Base-by-base conservation (phyloP, 495 filamentous ascomycete species). In the Penicillium desertorum region DNA sequence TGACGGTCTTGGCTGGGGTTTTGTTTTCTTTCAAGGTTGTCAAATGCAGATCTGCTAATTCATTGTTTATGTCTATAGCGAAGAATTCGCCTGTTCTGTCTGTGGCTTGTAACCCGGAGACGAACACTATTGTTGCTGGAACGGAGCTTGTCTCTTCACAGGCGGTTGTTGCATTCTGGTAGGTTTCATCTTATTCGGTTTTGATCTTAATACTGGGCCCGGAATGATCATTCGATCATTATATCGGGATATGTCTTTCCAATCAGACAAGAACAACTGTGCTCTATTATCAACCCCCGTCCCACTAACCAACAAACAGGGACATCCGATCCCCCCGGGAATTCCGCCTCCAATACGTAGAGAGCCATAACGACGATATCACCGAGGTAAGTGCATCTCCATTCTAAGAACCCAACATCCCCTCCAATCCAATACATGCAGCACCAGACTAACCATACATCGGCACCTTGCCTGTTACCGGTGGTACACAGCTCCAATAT, bases 301-400 rank as follows among this genome's bases (percentile, higher is more conserved):
- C 50, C 69, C 70, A 50, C 70, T 79, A 62, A 74, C 57, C 52
- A 45, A 51, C 62, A n/a, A 25, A 59, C 55, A 91, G 87, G 87
- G 90, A 92, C 69, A 76, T 82, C 51, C 81, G 90, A 66, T 83
- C 82, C 50, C 71, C 82, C 0, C 57, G 69, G 42, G 62, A 73
- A 25, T 80, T 82, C 9, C 72, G 77, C 45, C 75, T 82, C 25
- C 77, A 87, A 64, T 94, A 93, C 65, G 78, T 85, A 32, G 93
- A 98, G 64, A 88, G 89, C 48, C 93, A 98, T 71, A 93, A 88
- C 54, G 93, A 98, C 71, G 91, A 96, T 68, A 81, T 98, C 47
- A 96, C 93, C 22, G 86, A 90, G 75, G 86, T 90, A 50, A 58
- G 64, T 17, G 22, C 8, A 39, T 27, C 4, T 14, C 23, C 17